These are phyloP conservation scores for Herpotrichia juniperi DNA, from an alignment of 2,329 filamentous ascomycete genomes.

Conservation along the genomic window DNA sequence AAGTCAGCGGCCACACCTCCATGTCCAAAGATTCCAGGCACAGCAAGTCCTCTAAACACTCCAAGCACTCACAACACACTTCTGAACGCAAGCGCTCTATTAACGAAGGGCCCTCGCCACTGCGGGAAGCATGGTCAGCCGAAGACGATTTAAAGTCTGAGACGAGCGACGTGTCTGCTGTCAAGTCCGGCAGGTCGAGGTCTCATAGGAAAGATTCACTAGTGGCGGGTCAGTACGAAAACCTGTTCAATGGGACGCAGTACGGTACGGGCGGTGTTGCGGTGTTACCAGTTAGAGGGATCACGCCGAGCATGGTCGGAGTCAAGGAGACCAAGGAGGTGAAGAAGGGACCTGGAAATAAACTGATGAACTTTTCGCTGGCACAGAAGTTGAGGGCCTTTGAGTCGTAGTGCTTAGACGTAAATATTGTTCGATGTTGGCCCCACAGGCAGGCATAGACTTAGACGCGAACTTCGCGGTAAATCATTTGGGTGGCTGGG, in stretches of 20 bases:
- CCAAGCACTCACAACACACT: slow-evolving; percentile 34
- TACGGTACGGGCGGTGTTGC: slow-evolving; percentile 40
- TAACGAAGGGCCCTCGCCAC: slow-evolving; percentile 9
- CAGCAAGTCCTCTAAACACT: slow-evolving; percentile 32
- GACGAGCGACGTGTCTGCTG: slow-evolving; percentile 42
- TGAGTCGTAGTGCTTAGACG: background rate
- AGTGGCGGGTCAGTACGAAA: slow-evolving; percentile 33
- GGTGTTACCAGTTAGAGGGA: slow-evolving; percentile 39
- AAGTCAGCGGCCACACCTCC: no score
- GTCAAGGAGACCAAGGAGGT: slow-evolving; percentile 31
- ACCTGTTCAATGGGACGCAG: slow-evolving; percentile 31
- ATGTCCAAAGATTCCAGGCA: no score
- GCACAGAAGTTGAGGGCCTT: slow-evolving; percentile 32
- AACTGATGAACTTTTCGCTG: slow-evolving; percentile 40
- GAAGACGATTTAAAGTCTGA: slow-evolving; percentile 36
- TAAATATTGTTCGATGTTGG: no score
- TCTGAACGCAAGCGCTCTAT: slow-evolving; percentile 9
- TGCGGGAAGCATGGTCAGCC: slow-evolving; percentile 8
- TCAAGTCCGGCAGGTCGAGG: slow-evolving; percentile 28
- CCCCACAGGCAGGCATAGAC: background rate
- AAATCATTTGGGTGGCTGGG: no score
- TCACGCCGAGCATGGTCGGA: slow-evolving; percentile 45
- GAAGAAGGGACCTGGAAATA: slow-evolving; percentile 43
- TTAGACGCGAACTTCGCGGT: no score
- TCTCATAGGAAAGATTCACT: slow-evolving; percentile 38